phyloP scores from a whole-genome alignment of 2,329 filamentous ascomycete genomes.

The Boeremia exigua region DNA sequence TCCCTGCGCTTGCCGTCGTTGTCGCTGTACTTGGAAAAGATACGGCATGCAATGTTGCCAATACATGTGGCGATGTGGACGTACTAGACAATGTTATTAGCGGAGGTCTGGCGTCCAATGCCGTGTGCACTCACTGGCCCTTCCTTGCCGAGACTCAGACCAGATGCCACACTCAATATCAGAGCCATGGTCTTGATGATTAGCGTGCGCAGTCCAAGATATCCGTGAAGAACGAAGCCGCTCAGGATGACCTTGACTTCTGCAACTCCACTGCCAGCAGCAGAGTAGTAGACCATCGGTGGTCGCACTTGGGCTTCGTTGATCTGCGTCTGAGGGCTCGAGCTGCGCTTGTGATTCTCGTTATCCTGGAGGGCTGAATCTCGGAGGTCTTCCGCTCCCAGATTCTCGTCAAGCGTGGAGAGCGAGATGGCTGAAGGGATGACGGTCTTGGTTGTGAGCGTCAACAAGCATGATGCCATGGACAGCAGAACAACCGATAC shows the following conservation, averaged over 20 bases:
- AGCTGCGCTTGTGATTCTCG: constrained; percentile 49
- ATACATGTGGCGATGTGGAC: constrained; percentile 97
- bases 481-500: constrained; percentile 73
- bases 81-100: constrained; percentile 57
- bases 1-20: constrained; percentile 96
- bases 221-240: constrained; percentile 95
- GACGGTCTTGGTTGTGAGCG: constrained; percentile 89
- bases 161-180: constrained; percentile 88
- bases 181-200: constrained; percentile 83
- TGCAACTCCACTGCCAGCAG: constrained; percentile 92
- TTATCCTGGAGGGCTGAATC: constrained; percentile 54
- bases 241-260: constrained; percentile 98
- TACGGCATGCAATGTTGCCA: constrained; percentile 90
- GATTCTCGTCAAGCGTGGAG: constrained; percentile 89
- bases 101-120: no score
- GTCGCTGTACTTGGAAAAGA: constrained; percentile 92
- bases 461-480: constrained; percentile 75
- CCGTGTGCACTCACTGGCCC: constrained; percentile 3
- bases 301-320: constrained; percentile 54
- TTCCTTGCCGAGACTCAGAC: constrained; percentile 92
- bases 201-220: constrained; percentile 86
- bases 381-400: constrained; percentile 66
- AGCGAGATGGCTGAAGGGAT: constrained; percentile 88
- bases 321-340: constrained; percentile 51
- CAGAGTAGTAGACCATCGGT: constrained; percentile 93